phyloP scores from a whole-genome alignment of 176 grass and related monocot genomes.

The Calamus simplicifolius region DNA sequence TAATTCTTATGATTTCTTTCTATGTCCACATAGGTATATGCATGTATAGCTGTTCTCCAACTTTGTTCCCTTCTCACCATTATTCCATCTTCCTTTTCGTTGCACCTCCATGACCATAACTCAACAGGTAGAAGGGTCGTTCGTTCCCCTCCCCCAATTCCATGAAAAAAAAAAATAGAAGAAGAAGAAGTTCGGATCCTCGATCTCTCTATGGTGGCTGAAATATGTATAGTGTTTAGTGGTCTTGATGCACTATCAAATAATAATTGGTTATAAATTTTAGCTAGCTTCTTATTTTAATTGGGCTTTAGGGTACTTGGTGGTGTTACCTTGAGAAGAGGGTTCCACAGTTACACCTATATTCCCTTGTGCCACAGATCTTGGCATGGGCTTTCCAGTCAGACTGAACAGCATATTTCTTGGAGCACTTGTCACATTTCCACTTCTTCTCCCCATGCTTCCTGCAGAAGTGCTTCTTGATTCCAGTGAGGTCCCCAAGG shows the following conservation, averaged over 20 bases:
- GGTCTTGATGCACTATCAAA: no score
- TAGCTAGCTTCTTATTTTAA: no score
- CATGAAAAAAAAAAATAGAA: no score
- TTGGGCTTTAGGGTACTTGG: not conserved
- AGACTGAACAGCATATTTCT: conserved; percentile 21
- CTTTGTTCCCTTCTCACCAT: no score
- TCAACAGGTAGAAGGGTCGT: no score
- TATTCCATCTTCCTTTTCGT: no score
- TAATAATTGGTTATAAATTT: no score
- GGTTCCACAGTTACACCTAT: conserved; percentile 17
- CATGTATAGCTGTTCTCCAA: not conserved
- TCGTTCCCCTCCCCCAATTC: no score
- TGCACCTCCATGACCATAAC: no score
- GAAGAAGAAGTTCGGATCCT: no score
- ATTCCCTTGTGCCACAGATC: conserved; percentile 25
- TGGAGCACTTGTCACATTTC: conserved; percentile 27
- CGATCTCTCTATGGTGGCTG: no score
- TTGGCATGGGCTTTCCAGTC: conserved; percentile 23
- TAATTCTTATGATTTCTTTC: conserved; percentile 8
- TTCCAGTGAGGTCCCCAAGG: conserved; percentile 22
- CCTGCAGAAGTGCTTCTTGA: conserved; percentile 23
- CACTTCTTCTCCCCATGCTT: conserved; percentile 28
- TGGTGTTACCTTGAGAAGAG: conserved; percentile 15
- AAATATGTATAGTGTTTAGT: no score
- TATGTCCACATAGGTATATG: not conserved